A percentile compares a stretch with the other conserved stretches of the same genome.
phyloP scores from a whole-genome alignment of 1,284 basidiomycete genomes.

The Meira miltonrushii region DNA sequence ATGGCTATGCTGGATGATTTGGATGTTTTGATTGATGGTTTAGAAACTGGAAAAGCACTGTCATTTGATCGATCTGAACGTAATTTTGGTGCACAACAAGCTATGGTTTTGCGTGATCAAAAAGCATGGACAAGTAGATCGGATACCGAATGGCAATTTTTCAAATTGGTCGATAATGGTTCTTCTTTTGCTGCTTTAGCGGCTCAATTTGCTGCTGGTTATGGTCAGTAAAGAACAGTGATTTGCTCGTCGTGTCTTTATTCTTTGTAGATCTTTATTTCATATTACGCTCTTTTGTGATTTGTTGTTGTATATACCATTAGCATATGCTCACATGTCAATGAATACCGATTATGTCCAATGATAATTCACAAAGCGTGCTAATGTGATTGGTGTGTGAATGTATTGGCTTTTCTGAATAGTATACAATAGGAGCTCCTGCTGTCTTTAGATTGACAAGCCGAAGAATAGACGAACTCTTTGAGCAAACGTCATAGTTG shows the following conservation, averaged over 20 bases:
- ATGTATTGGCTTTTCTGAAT: no score
- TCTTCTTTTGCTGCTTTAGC: constrained; percentile 32
- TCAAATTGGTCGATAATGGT: constrained; percentile 37
- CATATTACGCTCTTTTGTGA: no score
- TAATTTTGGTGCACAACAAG: constrained; percentile 46
- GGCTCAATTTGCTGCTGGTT: constrained; percentile 19
- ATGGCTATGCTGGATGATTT: constrained; percentile 43
- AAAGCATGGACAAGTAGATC: constrained; percentile 43
- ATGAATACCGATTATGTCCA: no score
- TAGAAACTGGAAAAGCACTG: constrained; percentile 27
- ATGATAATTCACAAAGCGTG: no score
- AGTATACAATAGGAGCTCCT: no score
- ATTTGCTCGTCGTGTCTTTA: no score
- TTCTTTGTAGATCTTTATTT: no score
- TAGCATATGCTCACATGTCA: no score
- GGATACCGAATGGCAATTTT: constrained; percentile 30
- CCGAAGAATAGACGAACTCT: constrained; percentile 34
- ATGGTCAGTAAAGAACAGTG: background rate
- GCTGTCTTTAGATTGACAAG: background rate
- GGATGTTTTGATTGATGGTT: constrained; percentile 35
- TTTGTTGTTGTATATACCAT: no score
- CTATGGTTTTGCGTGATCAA: constrained; percentile 45
- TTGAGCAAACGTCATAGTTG: constrained; percentile 19
- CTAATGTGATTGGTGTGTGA: no score
- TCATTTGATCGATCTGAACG: constrained; percentile 38